These are phyloP conservation scores for Schwanniomyces vanrijiae DNA, from an alignment of 805 yeast species.

Conservation along the genomic window DNA sequence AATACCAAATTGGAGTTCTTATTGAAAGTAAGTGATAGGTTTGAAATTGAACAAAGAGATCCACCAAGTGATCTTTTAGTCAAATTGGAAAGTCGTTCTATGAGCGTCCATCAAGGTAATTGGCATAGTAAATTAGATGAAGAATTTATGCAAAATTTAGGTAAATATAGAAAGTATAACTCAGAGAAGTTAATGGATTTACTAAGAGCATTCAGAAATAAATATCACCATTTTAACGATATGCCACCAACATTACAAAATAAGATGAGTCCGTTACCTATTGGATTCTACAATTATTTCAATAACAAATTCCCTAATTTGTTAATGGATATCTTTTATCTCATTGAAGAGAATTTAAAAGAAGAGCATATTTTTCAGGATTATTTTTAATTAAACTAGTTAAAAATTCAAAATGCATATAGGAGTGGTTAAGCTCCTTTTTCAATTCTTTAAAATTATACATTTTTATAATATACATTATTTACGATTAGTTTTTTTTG, in stretches of 20 bases:
- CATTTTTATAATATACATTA: slow-evolving; percentile 3
- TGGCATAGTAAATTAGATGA: slow-evolving; percentile 78
- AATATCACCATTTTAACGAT: slow-evolving; percentile 93
- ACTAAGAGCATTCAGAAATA: slow-evolving; percentile 85
- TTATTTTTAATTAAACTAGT: slow-evolving; percentile 21
- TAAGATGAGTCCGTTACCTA: slow-evolving; percentile 77
- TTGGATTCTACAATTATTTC: slow-evolving; percentile 81
- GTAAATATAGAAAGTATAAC: slow-evolving; percentile 87
- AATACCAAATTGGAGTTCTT: slow-evolving; percentile 79
- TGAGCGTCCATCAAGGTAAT: slow-evolving; percentile 54
- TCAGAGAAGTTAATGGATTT: slow-evolving; percentile 79
- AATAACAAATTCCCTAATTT: slow-evolving; percentile 72
- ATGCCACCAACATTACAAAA: slow-evolving; percentile 64
- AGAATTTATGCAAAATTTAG: slow-evolving; percentile 78
- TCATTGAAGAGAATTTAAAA: slow-evolving; percentile 56
- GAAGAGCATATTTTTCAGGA: slow-evolving; percentile 61
- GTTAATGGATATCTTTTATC: slow-evolving; percentile 69
- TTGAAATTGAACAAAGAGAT: slow-evolving; percentile 80
- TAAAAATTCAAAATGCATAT: slow-evolving; percentile 7
- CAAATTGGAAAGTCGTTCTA: slow-evolving; percentile 53
- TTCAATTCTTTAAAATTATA: slow-evolving; percentile 1
- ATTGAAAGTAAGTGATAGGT: slow-evolving; percentile 84
- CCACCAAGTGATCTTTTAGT: slow-evolving; percentile 66
- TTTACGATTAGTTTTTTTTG: slow-evolving; percentile 3
- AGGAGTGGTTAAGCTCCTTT: not conserved